Conservation (phyloP, 345 rosid genomes). For the Gossypium australe region DNA sequence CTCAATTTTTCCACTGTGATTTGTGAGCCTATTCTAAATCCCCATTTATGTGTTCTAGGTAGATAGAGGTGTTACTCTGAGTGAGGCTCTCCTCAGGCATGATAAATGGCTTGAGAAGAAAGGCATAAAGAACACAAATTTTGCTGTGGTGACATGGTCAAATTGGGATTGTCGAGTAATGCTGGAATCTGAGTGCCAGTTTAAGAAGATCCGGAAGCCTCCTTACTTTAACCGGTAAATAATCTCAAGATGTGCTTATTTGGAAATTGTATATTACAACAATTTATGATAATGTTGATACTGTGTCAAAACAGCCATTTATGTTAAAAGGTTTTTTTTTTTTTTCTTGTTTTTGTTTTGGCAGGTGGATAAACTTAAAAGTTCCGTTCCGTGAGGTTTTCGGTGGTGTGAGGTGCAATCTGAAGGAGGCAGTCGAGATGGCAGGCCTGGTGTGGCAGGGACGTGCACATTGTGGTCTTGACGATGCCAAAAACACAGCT, state of each 20-base stretch:
- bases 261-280: neutral
- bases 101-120: slow-evolving; percentile 56
- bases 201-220: slow-evolving; percentile 50
- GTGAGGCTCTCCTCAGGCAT: slow-evolving; percentile 45
- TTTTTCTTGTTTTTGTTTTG: slow-evolving; percentile 1
- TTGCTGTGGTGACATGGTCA: slow-evolving; percentile 54
- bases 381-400: slow-evolving; percentile 48
- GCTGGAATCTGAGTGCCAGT: slow-evolving; percentile 57
- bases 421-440: slow-evolving; percentile 45
- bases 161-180: slow-evolving; percentile 56
- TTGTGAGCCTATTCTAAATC: slow-evolving; percentile 2
- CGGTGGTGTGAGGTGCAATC: slow-evolving; percentile 36
- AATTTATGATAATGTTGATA: neutral
- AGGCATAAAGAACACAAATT: slow-evolving; percentile 46
- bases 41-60: slow-evolving; percentile 25
- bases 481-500: slow-evolving; percentile 55
- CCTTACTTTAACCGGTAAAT: slow-evolving; percentile 44
- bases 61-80: slow-evolving; percentile 40
- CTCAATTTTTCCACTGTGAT: neutral
- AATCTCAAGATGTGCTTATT: neutral
- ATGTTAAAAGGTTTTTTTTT: neutral
- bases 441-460: slow-evolving; percentile 55
- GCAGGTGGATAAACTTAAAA: slow-evolving; percentile 54
- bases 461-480: slow-evolving; percentile 48
- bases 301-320: neutral